Evolutionary conservation across 805 yeast genomes (phyloP), one percentile per base, ranked within the genome.

Genomic region (Sporopachydermia quercuum): DNA sequence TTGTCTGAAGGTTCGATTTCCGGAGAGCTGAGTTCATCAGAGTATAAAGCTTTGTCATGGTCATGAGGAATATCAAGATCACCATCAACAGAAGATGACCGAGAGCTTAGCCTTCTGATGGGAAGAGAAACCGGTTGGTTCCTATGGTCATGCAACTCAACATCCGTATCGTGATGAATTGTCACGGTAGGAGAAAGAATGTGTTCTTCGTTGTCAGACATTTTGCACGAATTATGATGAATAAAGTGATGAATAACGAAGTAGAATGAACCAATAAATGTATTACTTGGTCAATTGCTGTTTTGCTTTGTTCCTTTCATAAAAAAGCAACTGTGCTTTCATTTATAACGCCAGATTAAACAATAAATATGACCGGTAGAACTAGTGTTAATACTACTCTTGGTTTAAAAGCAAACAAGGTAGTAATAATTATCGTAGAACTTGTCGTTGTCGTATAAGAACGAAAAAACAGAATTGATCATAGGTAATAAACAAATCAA

Each of bases 141-240:
- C 43, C 74, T 62, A 48, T 69, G 74, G 49, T 69, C 74, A 44
- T 66, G 57, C 27, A 69, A 51, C 39, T 56, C 66, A 39, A 23
- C 30, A n/a, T 23, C 30, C 8, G 30, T 23, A n/a, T 23, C 30
- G n/a, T 23, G 30, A 23, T n/a, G n/a, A n/a, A 8, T n/a, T 23
- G 30, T 23, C 13, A 23, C 30, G 8, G n/a, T 23, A 8, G 30
- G 30, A n/a, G 30, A 23, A n/a, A 23, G 13, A 23, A 23, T 23
- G 30, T 23, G 30, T 23, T 23, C 30, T 23, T 23, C 30, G 30
- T 8, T 23, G 30, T 23, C 30, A 8, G 30, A 23, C 30, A 23
- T 23, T 23, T 8, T n/a, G 30, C 13, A 8, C 13, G 30, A 23
- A 8, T 23, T n/a, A 23, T 23, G 30, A 8, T 8, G 30, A 8